Base-by-base conservation (phyloP, 2,329 filamentous ascomycete species). In the Teratosphaeria pseudoeucalypti region DNA sequence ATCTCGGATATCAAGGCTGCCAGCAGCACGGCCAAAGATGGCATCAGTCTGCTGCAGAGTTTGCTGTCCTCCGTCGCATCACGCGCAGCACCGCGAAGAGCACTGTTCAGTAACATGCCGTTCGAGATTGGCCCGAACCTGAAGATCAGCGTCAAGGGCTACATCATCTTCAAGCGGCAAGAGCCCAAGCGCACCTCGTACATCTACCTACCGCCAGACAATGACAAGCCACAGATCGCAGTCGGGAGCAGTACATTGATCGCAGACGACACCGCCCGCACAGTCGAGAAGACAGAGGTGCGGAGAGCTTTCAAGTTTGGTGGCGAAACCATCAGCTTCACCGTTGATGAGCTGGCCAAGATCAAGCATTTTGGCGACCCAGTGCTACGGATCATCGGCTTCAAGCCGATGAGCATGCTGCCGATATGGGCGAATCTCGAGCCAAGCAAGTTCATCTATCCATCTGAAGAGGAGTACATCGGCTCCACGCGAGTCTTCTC, bases 281-380 rank as follows among this genome's bases (percentile, higher is more conserved):
- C 85, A 0, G 85, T 97, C 0, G 87, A 95, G 63, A 92, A 92
- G 66, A 77, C 76, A 2, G 91, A 97, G 68, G 83, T 95, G 23
- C 88, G 88, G 61, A 96, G 94, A 73, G 94, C 92, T 0, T 99
- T 94, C 79, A 96, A 94, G 68, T 97, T 97, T 70, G 94, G 92
- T 12, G 92, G 90, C 47, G 90, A 95, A 65, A 90, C 90, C 55
- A 84, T 99, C 54, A 82, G 87, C 55, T 99, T 99, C 72, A 86
- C 86, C 0, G 82, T 86, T 0, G 91, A 96, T 37, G 92, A 99
- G 72, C 85, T 92, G 61, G 87, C 86, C 60, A 77, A 82, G 23
- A 80, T 99, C 60, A 86, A 86, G 62, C 79, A 89, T 65, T 96
- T 96, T 67, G 92, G 92, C 2, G 81, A 88, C 1, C 89, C 90